A percentile compares a stretch with the other conserved stretches of the same genome.
Evolutionary conservation across 2,329 filamentous ascomycete genomes (phyloP).

Genomic region (Diplodia mutila): DNA sequence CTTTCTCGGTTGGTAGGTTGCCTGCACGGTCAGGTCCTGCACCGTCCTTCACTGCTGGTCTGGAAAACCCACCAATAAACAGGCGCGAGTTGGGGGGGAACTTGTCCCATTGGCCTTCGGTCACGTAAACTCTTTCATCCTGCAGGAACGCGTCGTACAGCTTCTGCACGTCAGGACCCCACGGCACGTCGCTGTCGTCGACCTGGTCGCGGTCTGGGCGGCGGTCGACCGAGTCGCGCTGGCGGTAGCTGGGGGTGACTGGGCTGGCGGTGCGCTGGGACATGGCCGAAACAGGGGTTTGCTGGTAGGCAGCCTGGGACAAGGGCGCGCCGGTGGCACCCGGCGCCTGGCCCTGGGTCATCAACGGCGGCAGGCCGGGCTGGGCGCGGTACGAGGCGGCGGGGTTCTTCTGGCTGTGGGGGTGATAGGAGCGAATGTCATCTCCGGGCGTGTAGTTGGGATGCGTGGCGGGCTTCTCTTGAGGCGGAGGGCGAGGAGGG

Average conservation of each 20-base stretch:
- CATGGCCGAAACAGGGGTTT: slow-evolving; percentile 28
- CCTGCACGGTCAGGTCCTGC: slow-evolving; percentile 53
- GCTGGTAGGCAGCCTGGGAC: slow-evolving; percentile 25
- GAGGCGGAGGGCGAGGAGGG: slow-evolving; percentile 53
- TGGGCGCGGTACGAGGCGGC: slow-evolving; percentile 39
- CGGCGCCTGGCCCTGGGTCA: slow-evolving; percentile 29
- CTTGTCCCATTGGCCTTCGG: slow-evolving; percentile 78
- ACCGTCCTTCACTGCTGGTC: slow-evolving; percentile 15
- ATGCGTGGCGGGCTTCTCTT: slow-evolving; percentile 53
- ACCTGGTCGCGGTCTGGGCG: slow-evolving; percentile 34
- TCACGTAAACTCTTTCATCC: slow-evolving; percentile 75
- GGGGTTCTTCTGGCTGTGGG: slow-evolving; percentile 47
- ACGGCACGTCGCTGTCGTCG: slow-evolving; percentile 55
- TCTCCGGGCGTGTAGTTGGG: slow-evolving; percentile 53
- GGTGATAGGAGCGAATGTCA: slow-evolving; percentile 56
- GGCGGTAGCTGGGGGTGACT: slow-evolving; percentile 35
- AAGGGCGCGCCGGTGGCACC: slow-evolving; percentile 18
- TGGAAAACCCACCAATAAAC: slow-evolving; percentile 69
- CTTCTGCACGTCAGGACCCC: slow-evolving; percentile 63
- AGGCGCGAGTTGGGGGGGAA: slow-evolving; percentile 77
- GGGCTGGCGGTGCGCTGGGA: slow-evolving; percentile 37
- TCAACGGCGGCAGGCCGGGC: slow-evolving; percentile 33
- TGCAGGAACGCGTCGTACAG: slow-evolving; percentile 73
- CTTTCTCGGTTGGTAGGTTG: slow-evolving; percentile 89
- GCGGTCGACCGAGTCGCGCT: slow-evolving; percentile 34